Evolutionary conservation across 371 early-diverging fungal species (phyloP).

Genomic region (Apophysomyces elegans): DNA sequence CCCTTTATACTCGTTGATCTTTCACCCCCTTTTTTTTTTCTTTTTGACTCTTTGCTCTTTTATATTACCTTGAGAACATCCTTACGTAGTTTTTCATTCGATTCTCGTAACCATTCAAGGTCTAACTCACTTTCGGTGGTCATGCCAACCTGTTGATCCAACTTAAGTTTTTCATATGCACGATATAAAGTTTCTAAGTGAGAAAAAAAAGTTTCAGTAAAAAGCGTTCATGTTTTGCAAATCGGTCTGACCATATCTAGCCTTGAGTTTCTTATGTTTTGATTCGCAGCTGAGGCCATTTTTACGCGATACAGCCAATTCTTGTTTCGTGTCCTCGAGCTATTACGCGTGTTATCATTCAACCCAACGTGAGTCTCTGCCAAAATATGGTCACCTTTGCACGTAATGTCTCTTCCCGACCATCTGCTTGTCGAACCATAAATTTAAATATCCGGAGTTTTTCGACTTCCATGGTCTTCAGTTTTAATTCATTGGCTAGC

Average conservation of each 20-base stretch:
- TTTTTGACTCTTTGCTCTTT: no score
- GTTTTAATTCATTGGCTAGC: slow-evolving; percentile 23
- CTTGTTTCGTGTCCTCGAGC: slow-evolving; percentile 50
- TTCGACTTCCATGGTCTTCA: slow-evolving; percentile 32
- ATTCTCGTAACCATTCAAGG: slow-evolving; percentile 41
- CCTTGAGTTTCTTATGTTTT: slow-evolving; percentile 41
- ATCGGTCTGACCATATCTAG: slow-evolving; percentile 31
- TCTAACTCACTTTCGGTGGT: slow-evolving; percentile 19
- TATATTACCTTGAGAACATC: slow-evolving; percentile 44
- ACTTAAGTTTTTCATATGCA: slow-evolving; percentile 20
- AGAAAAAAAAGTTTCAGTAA: neutral
- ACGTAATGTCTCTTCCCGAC: slow-evolving; percentile 31
- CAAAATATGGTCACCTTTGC: slow-evolving; percentile 28
- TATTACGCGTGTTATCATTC: slow-evolving; percentile 8
- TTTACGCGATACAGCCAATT: slow-evolving; percentile 31
- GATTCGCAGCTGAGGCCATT: slow-evolving; percentile 48
- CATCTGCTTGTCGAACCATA: slow-evolving; percentile 33
- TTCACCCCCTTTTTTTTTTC: no score
- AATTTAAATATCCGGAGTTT: slow-evolving; percentile 30
- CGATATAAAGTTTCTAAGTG: slow-evolving; percentile 22
- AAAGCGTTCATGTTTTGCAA: neutral
- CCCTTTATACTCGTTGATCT: neutral
- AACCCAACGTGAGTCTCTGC: neutral
- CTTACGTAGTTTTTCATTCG: slow-evolving; percentile 46
- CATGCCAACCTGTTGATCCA: neutral